These are phyloP conservation scores for Eucalyptus paniculata DNA, from an alignment of 345 rosid species.

Conservation along the genomic window DNA sequence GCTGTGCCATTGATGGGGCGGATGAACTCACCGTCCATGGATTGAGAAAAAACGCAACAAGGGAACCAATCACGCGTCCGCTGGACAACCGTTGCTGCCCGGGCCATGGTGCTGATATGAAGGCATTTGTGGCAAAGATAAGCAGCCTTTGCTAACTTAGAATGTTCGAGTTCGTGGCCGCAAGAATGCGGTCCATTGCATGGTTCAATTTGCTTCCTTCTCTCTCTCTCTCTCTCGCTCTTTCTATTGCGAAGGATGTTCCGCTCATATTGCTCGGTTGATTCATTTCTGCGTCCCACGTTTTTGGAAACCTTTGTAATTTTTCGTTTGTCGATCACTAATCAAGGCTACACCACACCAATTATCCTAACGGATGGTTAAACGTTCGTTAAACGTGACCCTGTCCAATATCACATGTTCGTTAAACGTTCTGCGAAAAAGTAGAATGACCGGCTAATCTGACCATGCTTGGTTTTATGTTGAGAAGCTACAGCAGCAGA, in stretches of 20 bases:
- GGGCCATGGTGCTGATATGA: not conserved
- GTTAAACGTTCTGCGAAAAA: not conserved
- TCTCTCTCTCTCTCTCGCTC: not conserved
- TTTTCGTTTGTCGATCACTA: not conserved
- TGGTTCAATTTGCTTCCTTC: not conserved
- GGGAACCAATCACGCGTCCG: not conserved
- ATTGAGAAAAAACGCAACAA: not conserved
- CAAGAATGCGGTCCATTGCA: not conserved
- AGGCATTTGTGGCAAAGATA: not conserved
- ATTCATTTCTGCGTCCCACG: not conserved
- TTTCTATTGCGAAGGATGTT: not conserved
- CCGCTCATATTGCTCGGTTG: not conserved
- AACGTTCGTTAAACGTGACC: not conserved
- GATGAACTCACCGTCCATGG: not conserved
- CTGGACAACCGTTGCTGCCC: not conserved
- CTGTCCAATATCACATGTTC: not conserved
- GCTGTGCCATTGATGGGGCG: too few relatives aligned
- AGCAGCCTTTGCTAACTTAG: not conserved
- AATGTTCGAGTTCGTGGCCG: not conserved
- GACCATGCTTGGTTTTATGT: not conserved
- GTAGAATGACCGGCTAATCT: not conserved
- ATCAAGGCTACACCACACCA: not conserved
- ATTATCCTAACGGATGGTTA: not conserved
- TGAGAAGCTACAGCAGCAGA: not conserved
- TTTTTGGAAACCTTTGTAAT: not conserved